Percentiles rank a stretch among this genome's conserved stretches.
phyloP scores from a whole-genome alignment of 192 early-diverging fungal species.

The Chytriomyces sp. region DNA sequence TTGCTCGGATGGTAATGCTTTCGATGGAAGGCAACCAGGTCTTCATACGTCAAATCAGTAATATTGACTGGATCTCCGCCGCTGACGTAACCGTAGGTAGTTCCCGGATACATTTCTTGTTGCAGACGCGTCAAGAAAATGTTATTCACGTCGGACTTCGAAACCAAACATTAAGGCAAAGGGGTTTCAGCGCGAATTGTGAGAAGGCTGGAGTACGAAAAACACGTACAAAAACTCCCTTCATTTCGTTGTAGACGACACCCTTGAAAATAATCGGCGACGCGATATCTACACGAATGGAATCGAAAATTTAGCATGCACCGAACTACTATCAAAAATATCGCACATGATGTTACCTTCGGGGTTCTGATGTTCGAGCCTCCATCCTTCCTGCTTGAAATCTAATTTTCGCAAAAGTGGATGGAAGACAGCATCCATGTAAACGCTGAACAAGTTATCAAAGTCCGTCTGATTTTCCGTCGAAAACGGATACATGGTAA shows the following conservation, averaged over 20 bases:
- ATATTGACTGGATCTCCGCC: slow-evolving; percentile 91
- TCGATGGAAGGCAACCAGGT: slow-evolving; percentile 82
- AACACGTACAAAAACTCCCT: slow-evolving; percentile 66
- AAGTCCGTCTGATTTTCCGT: slow-evolving; percentile 90
- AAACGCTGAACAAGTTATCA: slow-evolving; percentile 85
- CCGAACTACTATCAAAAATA: too few relatives aligned
- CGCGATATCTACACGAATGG: slow-evolving; percentile 44
- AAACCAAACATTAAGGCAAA: not conserved
- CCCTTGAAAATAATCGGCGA: slow-evolving; percentile 87
- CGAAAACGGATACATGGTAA: slow-evolving; percentile 92
- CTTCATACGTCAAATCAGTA: slow-evolving; percentile 83
- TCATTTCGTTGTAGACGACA: slow-evolving; percentile 99
- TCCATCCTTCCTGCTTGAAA: slow-evolving; percentile 94
- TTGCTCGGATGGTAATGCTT: slow-evolving; percentile 93
- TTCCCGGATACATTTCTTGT: slow-evolving; percentile 82
- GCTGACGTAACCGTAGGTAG: slow-evolving; percentile 80
- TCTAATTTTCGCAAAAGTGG: slow-evolving; percentile 81
- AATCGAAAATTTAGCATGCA: too few relatives aligned
- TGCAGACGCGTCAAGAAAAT: slow-evolving; percentile 77
- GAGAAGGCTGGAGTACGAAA: not conserved
- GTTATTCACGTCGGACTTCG: slow-evolving; percentile 79
- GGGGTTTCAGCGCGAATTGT: too few relatives aligned
- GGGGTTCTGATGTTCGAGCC: slow-evolving; percentile 81
- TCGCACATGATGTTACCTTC: slow-evolving; percentile 37
- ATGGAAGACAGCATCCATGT: slow-evolving; percentile 88